A percentile compares a stretch with the other conserved stretches of the same genome.
Evolutionary conservation across 2,329 filamentous ascomycete genomes (phyloP).

Genomic region (Epichloe typhina): DNA sequence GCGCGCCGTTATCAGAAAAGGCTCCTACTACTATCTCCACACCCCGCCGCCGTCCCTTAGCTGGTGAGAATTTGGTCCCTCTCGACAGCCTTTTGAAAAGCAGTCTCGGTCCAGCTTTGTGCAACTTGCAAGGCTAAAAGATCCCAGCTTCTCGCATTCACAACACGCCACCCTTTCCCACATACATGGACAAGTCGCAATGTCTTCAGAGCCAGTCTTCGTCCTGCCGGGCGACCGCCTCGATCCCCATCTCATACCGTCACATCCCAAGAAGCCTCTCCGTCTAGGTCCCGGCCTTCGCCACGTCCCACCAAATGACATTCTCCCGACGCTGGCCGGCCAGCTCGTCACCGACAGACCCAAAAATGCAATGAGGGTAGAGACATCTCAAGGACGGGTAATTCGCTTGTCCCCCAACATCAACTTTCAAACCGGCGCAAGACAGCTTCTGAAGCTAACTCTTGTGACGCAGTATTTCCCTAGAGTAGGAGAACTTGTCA

Average conservation of each 20-base stretch:
- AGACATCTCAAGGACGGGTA: conserved; percentile 57
- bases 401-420: conserved; percentile 11
- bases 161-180: neutral
- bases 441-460: neutral
- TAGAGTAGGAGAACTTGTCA: conserved; percentile 68
- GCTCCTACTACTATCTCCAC: neutral
- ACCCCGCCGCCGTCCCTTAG: no score
- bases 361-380: conserved; percentile 71
- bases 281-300: conserved; percentile 76
- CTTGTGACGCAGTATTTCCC: conserved; percentile 53
- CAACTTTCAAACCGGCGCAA: neutral
- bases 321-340: conserved; percentile 55
- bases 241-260: conserved; percentile 51
- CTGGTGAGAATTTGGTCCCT: neutral
- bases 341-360: conserved; percentile 52
- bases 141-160: neutral
- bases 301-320: conserved; percentile 63
- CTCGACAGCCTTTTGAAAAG: neutral
- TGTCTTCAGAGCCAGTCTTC: conserved; percentile 46
- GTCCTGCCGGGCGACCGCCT: conserved; percentile 76
- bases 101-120: neutral
- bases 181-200: conserved; percentile 15
- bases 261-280: conserved; percentile 54
- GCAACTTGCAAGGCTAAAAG: neutral
- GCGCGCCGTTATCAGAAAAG: neutral